Evolutionary conservation across 306 rosid genomes (phyloP), one percentile per base, ranked within the genome.

Genomic region (Cucurbita maxima): DNA sequence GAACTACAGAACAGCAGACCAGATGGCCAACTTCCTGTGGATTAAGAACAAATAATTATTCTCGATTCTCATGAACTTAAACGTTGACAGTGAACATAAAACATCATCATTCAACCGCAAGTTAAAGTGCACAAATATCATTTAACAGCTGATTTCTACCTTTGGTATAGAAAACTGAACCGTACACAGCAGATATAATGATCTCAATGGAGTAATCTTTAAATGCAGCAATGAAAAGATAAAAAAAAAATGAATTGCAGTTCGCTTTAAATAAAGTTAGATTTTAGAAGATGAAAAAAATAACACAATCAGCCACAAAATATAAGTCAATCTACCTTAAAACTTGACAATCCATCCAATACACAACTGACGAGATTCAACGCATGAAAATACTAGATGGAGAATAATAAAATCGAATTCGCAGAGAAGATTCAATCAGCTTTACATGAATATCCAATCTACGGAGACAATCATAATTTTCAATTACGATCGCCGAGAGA

Each of bases 11-110:
- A 19, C 73, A 71, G 81, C 84, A 79, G 80, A 81, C 58, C 69
- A 51, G 76, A 81, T 79, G 76, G 87, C 84, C 82, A 85, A 81
- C 47, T 76, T 79, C 80, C 88, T 82, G 73, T 53, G 2, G 1
- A 70, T 48, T 50, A 70, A 13, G 22, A 69, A 48, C 18, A 48
- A 69, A 15, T 3, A 44, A 43, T 44, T 20, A 10, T 6, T 3
- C 14, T 19, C 13, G 10, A 25, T 70, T 7, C n/a, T 9, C 25
- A n/a, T 30, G 56, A 20, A 67, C 19, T 67, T 13, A 8, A 22
- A 19, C 52, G 38, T 11, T 19, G 2, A 11, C 18, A 11, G n/a
- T 44, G 3, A 19, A 47, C 16, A 41, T 60, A 60, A 30, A 60
- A 36, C 20, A 34, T 0, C 41, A 37, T 36, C 44, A 60, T 36